A percentile compares a stretch with the other conserved stretches of the same genome.
These are phyloP conservation scores for Chaetomium sp. DNA, from an alignment of 2,329 filamentous ascomycete genomes.

Conservation along the genomic window DNA sequence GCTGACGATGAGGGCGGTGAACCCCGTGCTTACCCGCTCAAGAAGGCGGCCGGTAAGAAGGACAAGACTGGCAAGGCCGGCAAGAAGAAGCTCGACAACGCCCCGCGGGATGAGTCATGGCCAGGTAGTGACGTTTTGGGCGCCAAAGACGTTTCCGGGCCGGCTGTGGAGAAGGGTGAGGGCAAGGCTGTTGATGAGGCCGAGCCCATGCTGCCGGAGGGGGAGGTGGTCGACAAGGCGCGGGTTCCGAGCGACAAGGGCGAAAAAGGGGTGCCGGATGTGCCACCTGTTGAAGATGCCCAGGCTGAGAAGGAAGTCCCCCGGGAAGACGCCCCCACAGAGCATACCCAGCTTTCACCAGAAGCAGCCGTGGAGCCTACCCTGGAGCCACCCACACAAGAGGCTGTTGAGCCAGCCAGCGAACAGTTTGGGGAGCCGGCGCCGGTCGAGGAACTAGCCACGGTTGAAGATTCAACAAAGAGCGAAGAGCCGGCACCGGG, in stretches of 20 bases:
- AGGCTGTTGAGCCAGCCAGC: background rate
- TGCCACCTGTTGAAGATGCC: constrained; percentile 21
- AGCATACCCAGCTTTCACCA: background rate
- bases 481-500: background rate
- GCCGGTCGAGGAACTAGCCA: background rate
- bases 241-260: constrained; percentile 7
- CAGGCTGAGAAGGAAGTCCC: constrained; percentile 9
- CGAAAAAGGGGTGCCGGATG: constrained; percentile 17
- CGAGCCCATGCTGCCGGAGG: constrained; percentile 19
- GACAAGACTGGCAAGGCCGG: constrained; percentile 28
- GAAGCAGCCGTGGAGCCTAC: constrained; percentile 4
- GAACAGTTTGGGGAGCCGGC: constrained; percentile 14
- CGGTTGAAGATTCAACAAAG: too few species aligned
- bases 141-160: constrained; percentile 21
- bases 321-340: background rate
- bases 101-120: constrained; percentile 23
- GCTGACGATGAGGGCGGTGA: constrained; percentile 17
- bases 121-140: constrained; percentile 26
- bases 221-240: constrained; percentile 22
- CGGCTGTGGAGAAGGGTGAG: constrained; percentile 8
- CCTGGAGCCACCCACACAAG: background rate
- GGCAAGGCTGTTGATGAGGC: constrained; percentile 27
- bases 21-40: constrained; percentile 22
- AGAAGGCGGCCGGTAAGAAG: constrained; percentile 34
- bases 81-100: constrained; percentile 22